Evolutionary conservation across 768 basidiomycete genomes (phyloP).

Genomic region (Tricholoma matsutake): DNA sequence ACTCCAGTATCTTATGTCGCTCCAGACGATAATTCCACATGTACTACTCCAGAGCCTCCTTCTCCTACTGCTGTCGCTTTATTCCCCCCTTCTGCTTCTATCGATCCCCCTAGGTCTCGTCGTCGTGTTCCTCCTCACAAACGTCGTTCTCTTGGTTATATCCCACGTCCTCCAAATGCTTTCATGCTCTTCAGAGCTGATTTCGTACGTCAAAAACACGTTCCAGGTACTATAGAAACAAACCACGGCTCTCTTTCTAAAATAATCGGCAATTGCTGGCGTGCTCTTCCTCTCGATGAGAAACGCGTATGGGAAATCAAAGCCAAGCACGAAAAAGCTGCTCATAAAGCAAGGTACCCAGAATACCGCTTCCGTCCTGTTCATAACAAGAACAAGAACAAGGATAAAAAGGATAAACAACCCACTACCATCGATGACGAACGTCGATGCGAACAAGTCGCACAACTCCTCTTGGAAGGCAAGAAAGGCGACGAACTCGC

Average conservation of each 20-base stretch:
- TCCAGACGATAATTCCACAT: constrained; percentile 25
- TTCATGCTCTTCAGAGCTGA: constrained; percentile 87
- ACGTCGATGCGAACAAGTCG: constrained; percentile 67
- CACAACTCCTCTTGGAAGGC: constrained; percentile 60
- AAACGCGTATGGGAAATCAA: constrained; percentile 70
- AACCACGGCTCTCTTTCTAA: constrained; percentile 30
- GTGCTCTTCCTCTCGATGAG: constrained; percentile 64
- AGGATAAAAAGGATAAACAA: constrained; percentile 37
- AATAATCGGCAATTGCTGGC: constrained; percentile 73
- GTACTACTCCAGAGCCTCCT: constrained; percentile 26
- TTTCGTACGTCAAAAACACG: constrained; percentile 77
- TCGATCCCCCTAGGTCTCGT: constrained; percentile 37
- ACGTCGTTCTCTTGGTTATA: constrained; percentile 58
- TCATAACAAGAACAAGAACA: constrained; percentile 48
- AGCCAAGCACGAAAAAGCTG: constrained; percentile 71
- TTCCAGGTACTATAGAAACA: constrained; percentile 64
- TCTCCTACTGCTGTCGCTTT: constrained; percentile 35
- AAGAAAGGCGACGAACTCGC: constrained; percentile 71
- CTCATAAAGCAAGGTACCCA: constrained; percentile 66
- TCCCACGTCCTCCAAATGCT: constrained; percentile 80
- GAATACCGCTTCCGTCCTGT: constrained; percentile 59
- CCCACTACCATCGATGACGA: constrained; percentile 50
- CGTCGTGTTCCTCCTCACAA: constrained; percentile 58
- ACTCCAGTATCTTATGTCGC: constrained; percentile 26
- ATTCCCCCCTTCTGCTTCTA: constrained; percentile 51